A percentile compares a stretch with the other conserved stretches of the same genome.
Conservation (phyloP, 768 basidiomycete genomes). For the Mycena sanguinolenta region DNA sequence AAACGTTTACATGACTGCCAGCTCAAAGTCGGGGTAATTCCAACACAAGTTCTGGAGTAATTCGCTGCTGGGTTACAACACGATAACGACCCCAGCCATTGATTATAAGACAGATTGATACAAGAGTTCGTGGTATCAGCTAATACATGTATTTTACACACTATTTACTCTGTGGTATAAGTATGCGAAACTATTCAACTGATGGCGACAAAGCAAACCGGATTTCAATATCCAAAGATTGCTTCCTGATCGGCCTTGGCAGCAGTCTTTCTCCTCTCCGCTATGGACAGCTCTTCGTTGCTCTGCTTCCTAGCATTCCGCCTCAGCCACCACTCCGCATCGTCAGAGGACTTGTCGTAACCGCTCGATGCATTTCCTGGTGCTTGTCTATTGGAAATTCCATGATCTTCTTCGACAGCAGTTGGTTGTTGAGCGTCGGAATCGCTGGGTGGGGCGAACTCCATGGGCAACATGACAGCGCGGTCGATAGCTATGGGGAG, state of each 20-base stretch:
- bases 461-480: slow-evolving; percentile 84
- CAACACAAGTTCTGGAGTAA: too few relatives aligned
- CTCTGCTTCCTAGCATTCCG: slow-evolving; percentile 24
- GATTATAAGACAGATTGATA: too few relatives aligned
- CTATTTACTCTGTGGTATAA: not conserved
- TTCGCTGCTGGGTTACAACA: too few relatives aligned
- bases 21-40: too few relatives aligned
- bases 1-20: too few relatives aligned
- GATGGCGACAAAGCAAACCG: not conserved
- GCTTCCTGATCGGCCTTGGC: slow-evolving; percentile 21
- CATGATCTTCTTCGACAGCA: slow-evolving; percentile 13
- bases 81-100: too few relatives aligned
- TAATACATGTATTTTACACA: not conserved
- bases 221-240: slow-evolving; percentile 4
- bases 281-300: slow-evolving; percentile 18
- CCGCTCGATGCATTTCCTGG: slow-evolving; percentile 8
- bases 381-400: not conserved
- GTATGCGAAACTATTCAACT: not conserved
- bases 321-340: slow-evolving; percentile 27
- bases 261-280: slow-evolving; percentile 19
- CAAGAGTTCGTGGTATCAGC: too few relatives aligned
- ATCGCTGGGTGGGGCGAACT: slow-evolving; percentile 51
- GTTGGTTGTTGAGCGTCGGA: not conserved
- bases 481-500: slow-evolving; percentile 91
- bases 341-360: slow-evolving; percentile 26